Evolutionary conservation across 352 stramenopile genomes (phyloP), one percentile per base, ranked within the genome.

Genomic region (Globisporangium perplexum): DNA sequence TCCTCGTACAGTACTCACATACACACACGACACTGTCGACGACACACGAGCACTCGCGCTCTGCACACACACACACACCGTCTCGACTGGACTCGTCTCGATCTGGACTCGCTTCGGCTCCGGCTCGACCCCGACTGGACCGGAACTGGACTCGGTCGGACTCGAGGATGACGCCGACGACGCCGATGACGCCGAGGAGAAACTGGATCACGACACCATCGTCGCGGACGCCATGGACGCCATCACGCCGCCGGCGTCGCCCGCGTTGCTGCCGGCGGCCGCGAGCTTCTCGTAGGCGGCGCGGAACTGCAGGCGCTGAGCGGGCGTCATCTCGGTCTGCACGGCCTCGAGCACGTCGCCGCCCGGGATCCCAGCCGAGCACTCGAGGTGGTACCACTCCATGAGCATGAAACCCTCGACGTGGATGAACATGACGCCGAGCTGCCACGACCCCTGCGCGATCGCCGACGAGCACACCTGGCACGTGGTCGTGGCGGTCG

Each of bases 321-420:
- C 55, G 18, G 65, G 62, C 8, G 64, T 77, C 76, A 90, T 88
- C 58, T 88, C 79, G 31, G 53, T 82, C 58, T 86, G 76, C 47
- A 83, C 79, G 7, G 63, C 75, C 36, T 81, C 61, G 22, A 90
- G 60, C 43, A 90, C 61, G 35, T 85, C 68, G 47, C 64, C 67
- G 51, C 69, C 76, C 2, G 79, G 74, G n/a, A 90, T 64, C 48
- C 59, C 58, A 39, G 66, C 63, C 48, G 67, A 72, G 67, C 82
- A 92, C 43, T 71, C 63, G 26, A 92, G 57, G 60, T 92, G 82
- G 62, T 89, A 74, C 82, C 82, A 92, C 62, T 92, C 82, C 77
- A 92, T 88, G 59, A 92, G 72, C 82, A 92, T 90, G 68, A 90
- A 92, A 53, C 82, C 82, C 39, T 92, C 82, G 57, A 88, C 67